phyloP scores from a whole-genome alignment of 164 flowering plant genomes.

The Vitis amurensis region DNA sequence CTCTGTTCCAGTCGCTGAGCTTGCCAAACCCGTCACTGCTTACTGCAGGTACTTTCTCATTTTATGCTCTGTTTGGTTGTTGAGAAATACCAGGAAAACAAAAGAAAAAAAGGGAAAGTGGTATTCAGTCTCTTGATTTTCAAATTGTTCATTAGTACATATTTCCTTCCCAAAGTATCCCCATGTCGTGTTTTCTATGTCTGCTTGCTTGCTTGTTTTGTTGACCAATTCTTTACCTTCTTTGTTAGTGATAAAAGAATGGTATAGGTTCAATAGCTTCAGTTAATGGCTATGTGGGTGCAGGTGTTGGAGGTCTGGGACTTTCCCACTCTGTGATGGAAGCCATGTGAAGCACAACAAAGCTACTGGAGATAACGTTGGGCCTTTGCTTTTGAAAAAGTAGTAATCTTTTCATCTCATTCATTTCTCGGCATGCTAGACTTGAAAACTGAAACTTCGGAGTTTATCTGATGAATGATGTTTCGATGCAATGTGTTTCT shows the following conservation, averaged over 20 bases:
- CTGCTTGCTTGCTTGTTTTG: no score
- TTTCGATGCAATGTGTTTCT: not conserved
- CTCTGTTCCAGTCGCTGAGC: conserved; percentile 70
- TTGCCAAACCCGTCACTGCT: conserved; percentile 84
- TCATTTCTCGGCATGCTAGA: not conserved
- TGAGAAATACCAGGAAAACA: no score
- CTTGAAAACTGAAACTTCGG: not conserved
- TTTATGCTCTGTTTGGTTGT: not conserved
- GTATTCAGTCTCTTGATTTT: no score
- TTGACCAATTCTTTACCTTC: no score
- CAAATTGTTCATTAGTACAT: no score
- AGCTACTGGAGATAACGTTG: conserved; percentile 91
- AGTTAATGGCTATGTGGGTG: conserved; percentile 7
- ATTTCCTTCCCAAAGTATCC: no score
- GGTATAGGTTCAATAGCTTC: not conserved
- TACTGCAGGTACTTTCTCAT: conserved; percentile 68
- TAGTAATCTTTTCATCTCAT: conserved; percentile 16
- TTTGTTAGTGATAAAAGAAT: no score
- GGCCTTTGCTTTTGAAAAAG: conserved; percentile 87
- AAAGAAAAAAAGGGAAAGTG: no score
- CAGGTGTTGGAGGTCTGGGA: conserved; percentile 96
- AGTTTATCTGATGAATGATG: not conserved
- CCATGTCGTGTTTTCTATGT: no score
- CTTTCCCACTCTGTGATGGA: conserved; percentile 93
- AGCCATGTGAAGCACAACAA: conserved; percentile 93